Conservation (phyloP, 306 rosid species). For the Castanospermum australe region DNA sequence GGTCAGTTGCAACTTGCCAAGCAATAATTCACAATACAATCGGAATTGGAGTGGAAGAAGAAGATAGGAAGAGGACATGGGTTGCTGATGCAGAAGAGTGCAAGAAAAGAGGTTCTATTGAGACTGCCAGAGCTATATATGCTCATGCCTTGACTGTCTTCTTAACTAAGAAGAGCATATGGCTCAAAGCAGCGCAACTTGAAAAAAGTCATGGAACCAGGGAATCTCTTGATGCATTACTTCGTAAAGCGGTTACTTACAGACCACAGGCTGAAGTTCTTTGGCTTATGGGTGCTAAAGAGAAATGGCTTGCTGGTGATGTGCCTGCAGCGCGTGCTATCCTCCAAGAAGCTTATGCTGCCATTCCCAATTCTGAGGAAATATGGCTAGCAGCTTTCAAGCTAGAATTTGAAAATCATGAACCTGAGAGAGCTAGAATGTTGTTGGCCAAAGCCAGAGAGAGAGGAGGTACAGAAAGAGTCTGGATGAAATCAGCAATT, state of each 20-base stretch:
- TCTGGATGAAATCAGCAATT: constrained; percentile 94
- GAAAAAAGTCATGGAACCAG: constrained; percentile 91
- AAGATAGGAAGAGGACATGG: constrained; percentile 95
- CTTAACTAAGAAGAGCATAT: constrained; percentile 88
- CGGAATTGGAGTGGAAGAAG: constrained; percentile 90
- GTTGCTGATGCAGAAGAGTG: constrained; percentile 98
- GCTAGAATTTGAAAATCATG: constrained; percentile 90
- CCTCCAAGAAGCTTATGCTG: constrained; percentile 92
- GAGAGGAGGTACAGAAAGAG: constrained; percentile 89
- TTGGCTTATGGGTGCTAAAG: constrained; percentile 99
- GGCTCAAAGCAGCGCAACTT: constrained; percentile 95
- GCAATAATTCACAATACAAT: constrained; percentile 70
- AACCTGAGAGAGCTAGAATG: constrained; percentile 95
- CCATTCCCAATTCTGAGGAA: constrained; percentile 92
- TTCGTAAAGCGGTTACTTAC: constrained; percentile 81
- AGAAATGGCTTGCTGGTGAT: constrained; percentile 97
- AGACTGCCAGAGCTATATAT: constrained; percentile 89
- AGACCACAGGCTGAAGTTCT: constrained; percentile 94
- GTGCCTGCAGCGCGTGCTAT: constrained; percentile 86
- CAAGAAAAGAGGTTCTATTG: constrained; percentile 88
- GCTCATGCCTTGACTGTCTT: constrained; percentile 82
- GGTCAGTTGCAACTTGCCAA: constrained; percentile 78
- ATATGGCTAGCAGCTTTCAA: constrained; percentile 96
- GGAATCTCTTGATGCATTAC: constrained; percentile 89
- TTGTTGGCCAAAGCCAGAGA: constrained; percentile 89